Evolutionary conservation across 2,329 filamentous ascomycete genomes (phyloP).

Genomic region (Aspergillus sp.): DNA sequence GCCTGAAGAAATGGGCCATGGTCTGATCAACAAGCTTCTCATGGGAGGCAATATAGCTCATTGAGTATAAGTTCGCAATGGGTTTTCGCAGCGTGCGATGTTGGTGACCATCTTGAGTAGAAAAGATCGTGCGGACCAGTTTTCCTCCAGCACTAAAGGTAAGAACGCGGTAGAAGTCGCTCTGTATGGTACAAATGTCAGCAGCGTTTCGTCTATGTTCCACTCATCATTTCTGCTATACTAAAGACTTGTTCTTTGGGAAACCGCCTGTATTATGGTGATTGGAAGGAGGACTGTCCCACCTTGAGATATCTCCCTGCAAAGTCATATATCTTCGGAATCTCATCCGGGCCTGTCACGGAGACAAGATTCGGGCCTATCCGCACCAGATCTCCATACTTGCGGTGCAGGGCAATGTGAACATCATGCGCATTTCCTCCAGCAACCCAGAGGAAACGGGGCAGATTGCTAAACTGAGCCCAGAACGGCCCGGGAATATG

Average conservation of each 20-base stretch:
- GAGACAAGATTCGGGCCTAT: not conserved
- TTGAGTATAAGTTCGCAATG: not conserved
- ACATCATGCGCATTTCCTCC: not conserved
- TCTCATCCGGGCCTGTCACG: not conserved
- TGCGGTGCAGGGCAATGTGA: constrained; percentile 5
- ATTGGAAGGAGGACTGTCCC: not conserved
- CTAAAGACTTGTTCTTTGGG: too few species aligned
- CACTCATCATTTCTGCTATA: too few species aligned
- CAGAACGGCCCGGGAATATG: not conserved
- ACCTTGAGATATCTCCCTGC: not conserved
- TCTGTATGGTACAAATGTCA: not conserved
- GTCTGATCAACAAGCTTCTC: not conserved
- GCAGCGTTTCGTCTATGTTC: too few species aligned
- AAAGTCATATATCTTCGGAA: not conserved
- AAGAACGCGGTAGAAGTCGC: not conserved
- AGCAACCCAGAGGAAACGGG: not conserved
- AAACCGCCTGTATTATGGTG: too few species aligned
- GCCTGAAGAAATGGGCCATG: not conserved
- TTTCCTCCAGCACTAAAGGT: not conserved
- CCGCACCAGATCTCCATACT: not conserved
- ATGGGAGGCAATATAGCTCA: not conserved
- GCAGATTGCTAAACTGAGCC: not conserved
- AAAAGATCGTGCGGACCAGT: not conserved
- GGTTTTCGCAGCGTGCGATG: not conserved
- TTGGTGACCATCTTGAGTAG: not conserved